Evolutionary conservation across 2,329 filamentous ascomycete genomes (phyloP), one percentile per base, ranked within the genome.

Genomic region (Aspergillus ochraceoroseus): DNA sequence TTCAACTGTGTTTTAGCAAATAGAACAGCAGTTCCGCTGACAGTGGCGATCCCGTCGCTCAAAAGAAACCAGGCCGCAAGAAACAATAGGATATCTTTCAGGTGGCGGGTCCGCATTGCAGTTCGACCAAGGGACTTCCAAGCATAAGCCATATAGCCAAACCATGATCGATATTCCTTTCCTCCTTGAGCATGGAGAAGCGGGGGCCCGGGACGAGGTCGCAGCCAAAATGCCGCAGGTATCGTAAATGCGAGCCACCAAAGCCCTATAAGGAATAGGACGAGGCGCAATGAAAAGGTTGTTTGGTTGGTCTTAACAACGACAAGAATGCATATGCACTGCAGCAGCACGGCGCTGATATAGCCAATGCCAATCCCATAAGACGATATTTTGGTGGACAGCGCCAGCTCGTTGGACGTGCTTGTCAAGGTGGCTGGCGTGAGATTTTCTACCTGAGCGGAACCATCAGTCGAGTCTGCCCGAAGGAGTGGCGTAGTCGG

Each of bases 171-270:
- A n/a, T 55, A 58, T 25, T 57, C 51, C 47, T 64, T 63, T 7
- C 63, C 55, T 33, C 57, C 52, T 38, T 59, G 18, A 40, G 58
- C 25, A 55, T 65, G 59, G 2, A 74, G 72, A 6, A 95, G 66
- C 0, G 89, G 88, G 18, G 92, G 92, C 0, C 92, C 92, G 1
- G 92, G 92, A 36, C 92, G 79, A 3, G 89, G 81, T 27, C 90
- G 81, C 19, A 98, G 73, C 84, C 88, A 95, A 54, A 94, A 65
- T 2, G 86, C 87, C 0, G 87, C 82, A 0, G 92, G 92, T 40
- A 96, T 80, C 3, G 87, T 94, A 62, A 98, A 96, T 22, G 85
- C 44, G 30, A 89, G 80, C 92, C 92, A 98, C 92, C 92, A 98
- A 18, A 80, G 64, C 22, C 92, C 92, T 38, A 96, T 82, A 42